These are phyloP conservation scores for Leishmania mexicana DNA, from an alignment of 208 protist genomes.

Conservation along the genomic window DNA sequence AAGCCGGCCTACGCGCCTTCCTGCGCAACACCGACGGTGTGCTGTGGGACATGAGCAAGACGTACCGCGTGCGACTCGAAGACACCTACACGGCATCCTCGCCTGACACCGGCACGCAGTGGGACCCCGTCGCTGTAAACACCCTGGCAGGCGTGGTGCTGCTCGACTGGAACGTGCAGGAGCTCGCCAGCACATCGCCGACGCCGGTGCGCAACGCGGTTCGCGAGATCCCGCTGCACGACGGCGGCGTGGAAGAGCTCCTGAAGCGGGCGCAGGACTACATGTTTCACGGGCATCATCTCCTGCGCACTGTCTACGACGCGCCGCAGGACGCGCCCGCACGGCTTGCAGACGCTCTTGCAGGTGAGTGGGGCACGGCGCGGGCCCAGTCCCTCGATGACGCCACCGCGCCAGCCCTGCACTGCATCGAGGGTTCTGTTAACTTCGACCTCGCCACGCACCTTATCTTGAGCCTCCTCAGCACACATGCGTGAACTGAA, in stretches of 20 bases:
- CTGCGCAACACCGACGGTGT: constrained; percentile 51
- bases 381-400: background rate
- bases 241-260: constrained; percentile 22
- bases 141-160: constrained; percentile 53
- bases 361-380: constrained; percentile 2
- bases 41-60: constrained; percentile 59
- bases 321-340: constrained; percentile 15
- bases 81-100: constrained; percentile 19
- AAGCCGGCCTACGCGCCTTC: constrained; percentile 28
- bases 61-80: constrained; percentile 40
- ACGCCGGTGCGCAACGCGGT: constrained; percentile 6
- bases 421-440: constrained; percentile 36
- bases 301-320: constrained; percentile 53
- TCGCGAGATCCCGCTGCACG: constrained; percentile 15
- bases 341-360: constrained; percentile 4
- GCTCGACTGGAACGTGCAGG: constrained; percentile 55
- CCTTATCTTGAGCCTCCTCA: constrained; percentile 24
- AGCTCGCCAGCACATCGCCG: constrained; percentile 10
- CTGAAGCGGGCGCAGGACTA: constrained; percentile 21
- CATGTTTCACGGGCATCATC: constrained; percentile 51
- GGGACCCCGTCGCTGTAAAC: constrained; percentile 45
- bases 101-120: constrained; percentile 13
- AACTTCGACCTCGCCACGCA: constrained; percentile 33
- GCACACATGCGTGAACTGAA: background rate
- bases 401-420: constrained; percentile 17